phyloP scores from a whole-genome alignment of 352 stramenopile genomes.

The Phytophthora pistaciae region DNA sequence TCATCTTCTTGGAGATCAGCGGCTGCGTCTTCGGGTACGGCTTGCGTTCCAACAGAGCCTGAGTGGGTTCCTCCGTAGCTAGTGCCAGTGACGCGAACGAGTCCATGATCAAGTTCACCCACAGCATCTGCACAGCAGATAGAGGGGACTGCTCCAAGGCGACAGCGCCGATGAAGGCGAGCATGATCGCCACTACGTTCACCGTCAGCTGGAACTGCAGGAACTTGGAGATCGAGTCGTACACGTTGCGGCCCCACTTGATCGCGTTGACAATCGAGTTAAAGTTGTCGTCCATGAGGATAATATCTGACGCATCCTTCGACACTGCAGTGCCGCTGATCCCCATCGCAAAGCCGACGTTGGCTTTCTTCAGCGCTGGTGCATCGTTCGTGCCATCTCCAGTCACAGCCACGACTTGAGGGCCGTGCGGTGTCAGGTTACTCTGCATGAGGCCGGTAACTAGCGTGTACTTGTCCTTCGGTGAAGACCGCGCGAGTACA shows the following conservation, averaged over 20 bases:
- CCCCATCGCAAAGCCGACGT: slow-evolving; percentile 97
- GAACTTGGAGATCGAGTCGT: slow-evolving; percentile 98
- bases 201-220: slow-evolving; percentile 97
- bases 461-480: slow-evolving; percentile 67
- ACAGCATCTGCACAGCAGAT: slow-evolving; percentile 96
- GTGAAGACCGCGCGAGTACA: slow-evolving; percentile 56
- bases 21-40: slow-evolving; percentile 91
- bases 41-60: slow-evolving; percentile 85
- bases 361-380: slow-evolving; percentile 93
- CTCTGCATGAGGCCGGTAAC: slow-evolving; percentile 62
- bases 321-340: slow-evolving; percentile 93
- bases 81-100: slow-evolving; percentile 95
- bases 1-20: slow-evolving; percentile 95
- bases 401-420: slow-evolving; percentile 94
- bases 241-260: slow-evolving; percentile 97
- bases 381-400: slow-evolving; percentile 96
- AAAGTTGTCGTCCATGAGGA: slow-evolving; percentile 97
- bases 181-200: slow-evolving; percentile 93
- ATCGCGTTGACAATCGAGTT: slow-evolving; percentile 96
- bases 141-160: slow-evolving; percentile 77
- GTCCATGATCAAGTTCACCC: slow-evolving; percentile 98
- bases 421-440: slow-evolving; percentile 46
- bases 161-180: slow-evolving; percentile 91
- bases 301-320: slow-evolving; percentile 96
- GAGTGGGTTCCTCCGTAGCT: slow-evolving; percentile 91